These are phyloP conservation scores for Phytophthora pisi DNA, from an alignment of 352 stramenopile genomes.

Conservation along the genomic window DNA sequence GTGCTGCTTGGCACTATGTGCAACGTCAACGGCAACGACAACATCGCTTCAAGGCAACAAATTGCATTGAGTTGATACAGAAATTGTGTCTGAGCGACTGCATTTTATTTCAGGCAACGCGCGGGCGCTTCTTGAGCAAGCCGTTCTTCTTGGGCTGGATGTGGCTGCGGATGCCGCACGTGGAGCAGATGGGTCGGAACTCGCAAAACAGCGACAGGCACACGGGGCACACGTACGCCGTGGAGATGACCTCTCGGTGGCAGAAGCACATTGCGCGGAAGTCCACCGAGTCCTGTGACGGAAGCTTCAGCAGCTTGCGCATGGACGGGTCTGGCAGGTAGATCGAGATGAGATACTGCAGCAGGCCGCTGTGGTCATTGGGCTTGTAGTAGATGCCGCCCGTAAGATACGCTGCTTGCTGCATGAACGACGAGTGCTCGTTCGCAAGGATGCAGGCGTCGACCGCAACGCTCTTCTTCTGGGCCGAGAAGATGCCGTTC, in stretches of 20 bases:
- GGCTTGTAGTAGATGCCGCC: conserved; percentile 90
- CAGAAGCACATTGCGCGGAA: conserved; percentile 92
- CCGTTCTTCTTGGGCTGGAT: conserved; percentile 77
- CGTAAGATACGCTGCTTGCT: conserved; percentile 87
- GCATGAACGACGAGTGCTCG: conserved; percentile 88
- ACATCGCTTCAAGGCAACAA: neutral
- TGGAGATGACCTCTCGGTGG: conserved; percentile 83
- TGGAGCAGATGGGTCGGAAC: conserved; percentile 89
- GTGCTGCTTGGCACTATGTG: neutral
- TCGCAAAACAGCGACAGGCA: conserved; percentile 90
- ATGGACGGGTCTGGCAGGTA: conserved; percentile 83
- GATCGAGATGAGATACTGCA: conserved; percentile 89
- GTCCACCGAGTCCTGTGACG: conserved; percentile 87
- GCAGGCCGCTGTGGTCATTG: conserved; percentile 62
- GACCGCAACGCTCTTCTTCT: conserved; percentile 86
- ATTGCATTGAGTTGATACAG: neutral
- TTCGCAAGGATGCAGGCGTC: conserved; percentile 78
- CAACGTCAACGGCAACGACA: neutral
- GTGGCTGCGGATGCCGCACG: conserved; percentile 83
- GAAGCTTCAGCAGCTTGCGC: conserved; percentile 83
- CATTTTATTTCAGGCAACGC: conserved; percentile 27
- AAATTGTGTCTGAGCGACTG: neutral
- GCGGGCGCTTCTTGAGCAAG: conserved; percentile 53
- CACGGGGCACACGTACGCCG: conserved; percentile 86
- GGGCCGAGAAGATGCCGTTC: conserved; percentile 90